phyloP scores from a whole-genome alignment of 495 filamentous ascomycete species.

The Penicillium ochrochloron region DNA sequence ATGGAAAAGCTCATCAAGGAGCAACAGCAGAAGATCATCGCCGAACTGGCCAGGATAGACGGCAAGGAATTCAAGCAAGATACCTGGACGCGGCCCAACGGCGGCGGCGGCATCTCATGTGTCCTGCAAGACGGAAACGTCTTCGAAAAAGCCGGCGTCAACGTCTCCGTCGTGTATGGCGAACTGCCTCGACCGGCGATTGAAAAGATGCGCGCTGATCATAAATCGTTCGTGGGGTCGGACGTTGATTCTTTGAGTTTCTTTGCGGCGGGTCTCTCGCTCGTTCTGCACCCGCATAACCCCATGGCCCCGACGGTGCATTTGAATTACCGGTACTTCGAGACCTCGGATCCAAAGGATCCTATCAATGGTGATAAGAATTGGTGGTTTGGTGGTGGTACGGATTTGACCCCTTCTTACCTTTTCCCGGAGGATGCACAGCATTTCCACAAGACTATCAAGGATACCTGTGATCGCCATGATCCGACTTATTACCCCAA shows the following conservation, averaged over 20 bases:
- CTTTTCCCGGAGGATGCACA: conserved; percentile 96
- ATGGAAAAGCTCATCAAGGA: conserved; percentile 96
- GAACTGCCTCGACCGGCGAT: conserved; percentile 87
- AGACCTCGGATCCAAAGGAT: conserved; percentile 69
- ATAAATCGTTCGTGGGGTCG: conserved; percentile 81
- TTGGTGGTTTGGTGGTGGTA: conserved; percentile 99
- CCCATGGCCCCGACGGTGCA: conserved; percentile 98
- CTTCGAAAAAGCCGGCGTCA: conserved; percentile 98
- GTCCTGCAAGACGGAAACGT: conserved; percentile 95
- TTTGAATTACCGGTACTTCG: conserved; percentile 98
- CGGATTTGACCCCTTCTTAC: conserved; percentile 91
- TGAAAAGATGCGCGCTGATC: conserved; percentile 90
- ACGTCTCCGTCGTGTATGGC: conserved; percentile 93
- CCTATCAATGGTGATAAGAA: conserved; percentile 70
- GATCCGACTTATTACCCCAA: conserved; percentile 89
- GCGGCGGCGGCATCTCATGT: conserved; percentile 86
- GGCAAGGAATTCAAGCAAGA: conserved; percentile 80
- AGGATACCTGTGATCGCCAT: conserved; percentile 91
- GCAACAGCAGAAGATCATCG: conserved; percentile 85
- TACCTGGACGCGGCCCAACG: conserved; percentile 84
- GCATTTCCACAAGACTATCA: conserved; percentile 93
- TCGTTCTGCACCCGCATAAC: conserved; percentile 91
- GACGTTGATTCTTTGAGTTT: conserved; percentile 82
- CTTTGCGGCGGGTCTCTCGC: conserved; percentile 90
- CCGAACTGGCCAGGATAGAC: conserved; percentile 79